Conservation (phyloP, 768 basidiomycete species). For the Mrakia hoshinonis region DNA sequence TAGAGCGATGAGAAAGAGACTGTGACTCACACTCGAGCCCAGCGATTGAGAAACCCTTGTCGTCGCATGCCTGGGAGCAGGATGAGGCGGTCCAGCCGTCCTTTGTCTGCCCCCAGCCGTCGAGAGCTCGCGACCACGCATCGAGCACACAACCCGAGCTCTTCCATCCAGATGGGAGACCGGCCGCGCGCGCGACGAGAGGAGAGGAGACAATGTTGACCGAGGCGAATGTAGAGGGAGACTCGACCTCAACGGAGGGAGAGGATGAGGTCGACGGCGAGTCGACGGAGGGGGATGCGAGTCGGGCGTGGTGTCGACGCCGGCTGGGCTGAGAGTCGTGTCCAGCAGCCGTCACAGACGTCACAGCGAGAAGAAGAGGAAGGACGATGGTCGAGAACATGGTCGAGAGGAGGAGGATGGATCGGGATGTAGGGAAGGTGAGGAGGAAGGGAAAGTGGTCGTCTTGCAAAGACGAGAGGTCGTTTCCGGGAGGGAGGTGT, state of each 20-base stretch:
- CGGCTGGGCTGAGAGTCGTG: background rate
- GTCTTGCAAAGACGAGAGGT: slow-evolving; percentile 5
- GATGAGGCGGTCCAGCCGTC: background rate
- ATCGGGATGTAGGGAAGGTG: background rate
- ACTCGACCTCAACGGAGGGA: background rate
- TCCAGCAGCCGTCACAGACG: background rate
- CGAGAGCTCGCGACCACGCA: background rate
- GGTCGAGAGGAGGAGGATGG: background rate
- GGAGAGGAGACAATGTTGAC: background rate
- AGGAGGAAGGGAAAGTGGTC: background rate
- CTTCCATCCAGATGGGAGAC: slow-evolving; percentile 12
- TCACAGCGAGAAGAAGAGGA: background rate
- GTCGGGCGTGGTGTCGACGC: slow-evolving; percentile 18
- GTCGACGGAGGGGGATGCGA: background rate
- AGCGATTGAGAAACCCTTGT: background rate
- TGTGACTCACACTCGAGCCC: slow-evolving; percentile 25
- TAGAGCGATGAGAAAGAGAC: background rate
- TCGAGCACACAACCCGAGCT: slow-evolving; percentile 10
- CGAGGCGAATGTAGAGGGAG: background rate
- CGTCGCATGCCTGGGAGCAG: background rate
- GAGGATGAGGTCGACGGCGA: background rate
- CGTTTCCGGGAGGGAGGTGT: background rate
- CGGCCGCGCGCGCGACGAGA: background rate
- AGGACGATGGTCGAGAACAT: background rate
- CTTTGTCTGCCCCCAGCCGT: background rate